Conservation (phyloP, 805 yeast genomes). For the Saturnispora mendoncae region DNA sequence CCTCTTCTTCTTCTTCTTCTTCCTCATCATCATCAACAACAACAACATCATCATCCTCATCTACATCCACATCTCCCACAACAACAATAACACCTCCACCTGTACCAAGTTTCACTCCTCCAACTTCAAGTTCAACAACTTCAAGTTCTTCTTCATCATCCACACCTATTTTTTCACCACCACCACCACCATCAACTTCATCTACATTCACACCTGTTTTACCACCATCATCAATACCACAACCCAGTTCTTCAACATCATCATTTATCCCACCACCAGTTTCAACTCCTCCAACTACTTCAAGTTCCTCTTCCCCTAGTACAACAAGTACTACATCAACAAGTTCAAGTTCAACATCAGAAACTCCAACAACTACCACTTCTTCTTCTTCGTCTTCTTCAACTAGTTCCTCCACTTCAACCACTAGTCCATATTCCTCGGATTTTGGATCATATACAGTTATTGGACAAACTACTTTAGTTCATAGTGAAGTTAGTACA, state of each 20-base stretch:
- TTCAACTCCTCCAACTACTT: neutral
- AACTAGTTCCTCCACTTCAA: conserved; percentile 7
- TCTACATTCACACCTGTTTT: too few species aligned
- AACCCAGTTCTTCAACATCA: too few species aligned
- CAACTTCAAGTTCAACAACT: conserved; percentile 6
- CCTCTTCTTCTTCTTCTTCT: neutral
- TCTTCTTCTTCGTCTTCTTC: conserved; percentile 7
- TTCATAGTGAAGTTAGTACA: conserved; percentile 16
- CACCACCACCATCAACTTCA: conserved; percentile 4
- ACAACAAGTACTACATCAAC: conserved; percentile 8
- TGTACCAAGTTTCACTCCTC: too few species aligned
- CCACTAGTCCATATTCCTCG: conserved; percentile 12
- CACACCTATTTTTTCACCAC: neutral
- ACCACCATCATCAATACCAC: neutral
- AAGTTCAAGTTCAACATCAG: neutral
- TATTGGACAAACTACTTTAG: conserved; percentile 19
- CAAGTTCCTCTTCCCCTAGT: conserved; percentile 1
- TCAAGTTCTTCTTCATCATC: too few species aligned
- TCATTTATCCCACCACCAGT: conserved; percentile 8
- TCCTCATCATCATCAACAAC: too few species aligned
- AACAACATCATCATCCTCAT: too few species aligned
- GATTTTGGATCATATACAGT: conserved; percentile 14
- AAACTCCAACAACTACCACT: neutral
- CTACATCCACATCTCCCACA: too few species aligned
- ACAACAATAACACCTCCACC: too few species aligned